Evolutionary conservation across 2,329 filamentous ascomycete species (phyloP).

Genomic region (Tolypocladium paradoxum): DNA sequence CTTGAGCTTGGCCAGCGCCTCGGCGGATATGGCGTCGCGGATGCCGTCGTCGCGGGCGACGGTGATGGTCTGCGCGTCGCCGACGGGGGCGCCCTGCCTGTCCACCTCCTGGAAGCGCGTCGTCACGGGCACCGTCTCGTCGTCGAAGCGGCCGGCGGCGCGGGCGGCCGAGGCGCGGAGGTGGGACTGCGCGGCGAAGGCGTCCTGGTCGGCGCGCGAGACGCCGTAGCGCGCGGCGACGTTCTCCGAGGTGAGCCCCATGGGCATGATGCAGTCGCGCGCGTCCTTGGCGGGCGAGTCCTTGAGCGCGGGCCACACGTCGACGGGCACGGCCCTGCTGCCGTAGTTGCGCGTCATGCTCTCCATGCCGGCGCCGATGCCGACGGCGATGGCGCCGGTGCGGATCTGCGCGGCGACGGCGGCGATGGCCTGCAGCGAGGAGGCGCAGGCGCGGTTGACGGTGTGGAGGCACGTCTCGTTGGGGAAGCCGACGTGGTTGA

Average conservation of each 20-base stretch:
- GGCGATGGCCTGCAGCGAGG: constrained; percentile 67
- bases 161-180: constrained; percentile 61
- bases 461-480: constrained; percentile 69
- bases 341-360: constrained; percentile 93
- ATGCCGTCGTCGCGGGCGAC: constrained; percentile 79
- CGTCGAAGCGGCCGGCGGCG: constrained; percentile 57
- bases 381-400: constrained; percentile 59
- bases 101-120: constrained; percentile 58
- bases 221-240: constrained; percentile 71
- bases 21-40: constrained; percentile 52
- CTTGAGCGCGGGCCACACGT: constrained; percentile 65
- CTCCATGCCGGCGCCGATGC: constrained; percentile 86
- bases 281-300: constrained; percentile 57
- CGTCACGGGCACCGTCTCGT: constrained; percentile 70
- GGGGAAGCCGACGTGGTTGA: constrained; percentile 72
- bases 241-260: constrained; percentile 86
- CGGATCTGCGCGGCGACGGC: constrained; percentile 64
- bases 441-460: constrained; percentile 78
- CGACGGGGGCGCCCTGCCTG: constrained; percentile 45
- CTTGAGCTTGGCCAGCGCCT: constrained; percentile 69
- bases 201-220: constrained; percentile 66
- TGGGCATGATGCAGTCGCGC: constrained; percentile 82
- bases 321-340: constrained; percentile 68
- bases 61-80: constrained; percentile 49
- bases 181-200: constrained; percentile 68